Percentiles rank a stretch among this genome's conserved stretches.
These are phyloP conservation scores for Boletus subcaerulescens DNA, from an alignment of 768 basidiomycete species.

Conservation along the genomic window DNA sequence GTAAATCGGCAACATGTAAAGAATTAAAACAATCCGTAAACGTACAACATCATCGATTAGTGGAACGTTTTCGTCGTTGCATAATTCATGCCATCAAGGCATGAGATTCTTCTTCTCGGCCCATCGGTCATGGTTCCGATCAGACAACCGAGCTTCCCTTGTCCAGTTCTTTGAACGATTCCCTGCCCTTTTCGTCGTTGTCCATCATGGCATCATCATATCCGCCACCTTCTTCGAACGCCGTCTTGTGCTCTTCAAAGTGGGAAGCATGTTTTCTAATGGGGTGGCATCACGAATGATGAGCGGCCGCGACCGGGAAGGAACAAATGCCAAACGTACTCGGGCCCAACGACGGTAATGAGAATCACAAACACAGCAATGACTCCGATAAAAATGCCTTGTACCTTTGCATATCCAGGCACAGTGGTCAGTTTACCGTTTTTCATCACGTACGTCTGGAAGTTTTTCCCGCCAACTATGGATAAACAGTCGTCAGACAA, in stretches of 20 bases:
- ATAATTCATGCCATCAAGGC: background rate
- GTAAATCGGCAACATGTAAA: too few relatives aligned
- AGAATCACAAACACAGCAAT: slow-evolving; percentile 76
- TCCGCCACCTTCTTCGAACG: slow-evolving; percentile 73
- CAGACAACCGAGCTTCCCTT: slow-evolving; percentile 1
- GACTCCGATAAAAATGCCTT: slow-evolving; percentile 84
- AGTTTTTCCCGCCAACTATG: slow-evolving; percentile 58
- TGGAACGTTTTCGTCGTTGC: background rate
- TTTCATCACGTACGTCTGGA: slow-evolving; percentile 45
- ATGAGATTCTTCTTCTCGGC: background rate
- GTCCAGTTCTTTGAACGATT: slow-evolving; percentile 10
- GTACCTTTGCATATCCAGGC: slow-evolving; percentile 71
- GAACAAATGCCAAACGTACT: slow-evolving; percentile 43
- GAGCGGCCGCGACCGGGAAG: background rate
- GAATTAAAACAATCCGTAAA: too few relatives aligned
- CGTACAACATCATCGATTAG: background rate
- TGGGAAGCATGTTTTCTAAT: slow-evolving; percentile 69
- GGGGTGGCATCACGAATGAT: background rate
- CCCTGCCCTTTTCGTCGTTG: slow-evolving; percentile 9
- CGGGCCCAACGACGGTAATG: slow-evolving; percentile 75
- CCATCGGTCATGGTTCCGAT: background rate
- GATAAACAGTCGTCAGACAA: background rate
- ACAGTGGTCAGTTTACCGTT: slow-evolving; percentile 42
- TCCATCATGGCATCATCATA: slow-evolving; percentile 43
- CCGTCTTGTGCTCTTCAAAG: slow-evolving; percentile 81